Percentiles rank a stretch among this genome's conserved stretches.
These are phyloP conservation scores for Setaria italica DNA, from an alignment of 202 grass and related monocot genomes.

Conservation along the genomic window DNA sequence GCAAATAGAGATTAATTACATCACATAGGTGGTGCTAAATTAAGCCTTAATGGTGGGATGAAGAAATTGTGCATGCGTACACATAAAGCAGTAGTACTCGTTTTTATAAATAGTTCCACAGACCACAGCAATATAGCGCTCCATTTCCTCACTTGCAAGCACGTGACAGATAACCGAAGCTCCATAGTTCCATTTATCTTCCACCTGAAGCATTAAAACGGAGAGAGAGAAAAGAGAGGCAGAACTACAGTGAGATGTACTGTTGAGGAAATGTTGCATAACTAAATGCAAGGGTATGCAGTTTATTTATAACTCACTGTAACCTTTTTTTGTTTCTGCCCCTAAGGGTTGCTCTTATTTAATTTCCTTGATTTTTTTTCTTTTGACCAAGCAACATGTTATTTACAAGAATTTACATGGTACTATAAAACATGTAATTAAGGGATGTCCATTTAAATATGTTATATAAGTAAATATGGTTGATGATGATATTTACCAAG, in stretches of 20 bases:
- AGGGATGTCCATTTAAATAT: not conserved
- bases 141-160: not conserved
- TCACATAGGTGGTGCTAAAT: not conserved
- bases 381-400: not conserved
- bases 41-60: slow-evolving; percentile 18
- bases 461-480: not conserved
- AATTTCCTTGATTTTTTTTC: not conserved
- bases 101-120: slow-evolving; percentile 19
- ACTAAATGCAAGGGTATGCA: not conserved
- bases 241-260: not conserved
- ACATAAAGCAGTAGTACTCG: not conserved
- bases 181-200: slow-evolving; percentile 40
- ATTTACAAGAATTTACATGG: not conserved
- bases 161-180: slow-evolving; percentile 5
- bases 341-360: not conserved
- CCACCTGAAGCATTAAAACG: slow-evolving; percentile 12
- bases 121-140: slow-evolving; percentile 17
- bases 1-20: slow-evolving; percentile 24
- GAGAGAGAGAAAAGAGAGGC: not conserved
- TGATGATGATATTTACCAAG: slow-evolving; percentile 47
- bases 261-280: not conserved
- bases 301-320: not conserved
- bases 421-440: not conserved
- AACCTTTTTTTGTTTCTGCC: not conserved
- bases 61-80: slow-evolving; percentile 15